Base-by-base conservation (phyloP, 495 filamentous ascomycete species). In the Lasiosphaeris hirsuta region DNA sequence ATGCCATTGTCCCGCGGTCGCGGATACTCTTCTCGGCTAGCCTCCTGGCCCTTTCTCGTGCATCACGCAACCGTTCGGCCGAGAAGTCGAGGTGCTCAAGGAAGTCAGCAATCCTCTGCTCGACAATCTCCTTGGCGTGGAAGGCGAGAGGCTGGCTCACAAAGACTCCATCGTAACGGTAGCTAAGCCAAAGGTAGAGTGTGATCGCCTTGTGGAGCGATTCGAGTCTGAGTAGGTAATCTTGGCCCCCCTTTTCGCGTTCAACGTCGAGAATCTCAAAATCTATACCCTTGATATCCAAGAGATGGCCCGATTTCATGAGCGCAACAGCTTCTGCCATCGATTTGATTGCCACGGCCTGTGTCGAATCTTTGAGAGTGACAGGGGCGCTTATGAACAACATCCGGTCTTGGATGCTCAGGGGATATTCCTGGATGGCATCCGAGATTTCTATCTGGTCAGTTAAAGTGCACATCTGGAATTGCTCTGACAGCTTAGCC, bases 161-260 rank as follows among this genome's bases (percentile, higher is more conserved):
- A 68, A 97, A 96, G 10, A 96, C 80, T 49, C 92, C 90, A 10
- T 86, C 78, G 65, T 81, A 86, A 10, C 83, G 83, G 66, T 84
- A 86, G 46, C 78, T 83, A 67, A 97, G 77, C 94, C 94, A 98
- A 7, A 92, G 76, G 63, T 96, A 98, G 15, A 93, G 70, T 15
- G 93, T 87, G 35, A 97, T 71, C 13, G 82, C 75, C 66, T 89
- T 90, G 72, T 98, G 95, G 18, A 97, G 73, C 14, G 61, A 64
- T 71, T 97, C 95, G 43, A 96, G 71, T 7, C 76, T 67, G 30
- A 70, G 64, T 59, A 97, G 68, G 52, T 89, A 88, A 0, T 75
- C 66, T 72, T 78, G 49, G 72, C 72, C 2, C 40, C 78, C 63
- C 48, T 84, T 58, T 0, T 52, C 34, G 1, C 48, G 14, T 11